These are phyloP conservation scores for Phaeoacremonium minimum DNA, from an alignment of 2,329 filamentous ascomycete species.

Conservation along the genomic window DNA sequence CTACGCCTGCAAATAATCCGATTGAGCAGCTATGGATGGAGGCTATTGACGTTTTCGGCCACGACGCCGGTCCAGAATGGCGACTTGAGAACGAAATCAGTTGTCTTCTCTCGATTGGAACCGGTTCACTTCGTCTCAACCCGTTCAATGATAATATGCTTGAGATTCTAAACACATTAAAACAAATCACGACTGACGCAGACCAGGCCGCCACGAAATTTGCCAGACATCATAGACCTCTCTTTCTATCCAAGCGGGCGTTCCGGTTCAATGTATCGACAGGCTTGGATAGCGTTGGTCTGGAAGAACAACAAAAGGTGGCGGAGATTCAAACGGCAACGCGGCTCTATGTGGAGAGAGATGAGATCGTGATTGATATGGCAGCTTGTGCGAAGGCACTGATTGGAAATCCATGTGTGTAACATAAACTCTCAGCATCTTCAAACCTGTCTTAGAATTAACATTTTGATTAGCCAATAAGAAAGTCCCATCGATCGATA, in stretches of 20 bases:
- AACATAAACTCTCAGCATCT: too few relatives aligned
- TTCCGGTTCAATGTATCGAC: constrained; percentile 39
- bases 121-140: constrained; percentile 23
- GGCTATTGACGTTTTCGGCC: constrained; percentile 27
- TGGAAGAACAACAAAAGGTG: constrained; percentile 29
- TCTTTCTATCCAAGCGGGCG: constrained; percentile 26
- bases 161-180: constrained; percentile 19
- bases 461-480: too few relatives aligned
- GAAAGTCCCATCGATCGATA: too few relatives aligned
- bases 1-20: constrained; percentile 35
- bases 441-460: too few relatives aligned
- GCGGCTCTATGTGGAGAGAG: constrained; percentile 9
- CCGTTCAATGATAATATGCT: constrained; percentile 20
- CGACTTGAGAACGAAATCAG: constrained; percentile 22
- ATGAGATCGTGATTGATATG: too few relatives aligned
- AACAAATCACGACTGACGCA: constrained; percentile 28
- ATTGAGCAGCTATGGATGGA: constrained; percentile 32
- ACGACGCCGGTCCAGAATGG: too few relatives aligned
- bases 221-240: constrained; percentile 21
- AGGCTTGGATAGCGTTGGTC: constrained; percentile 32
- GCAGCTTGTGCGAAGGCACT: too few relatives aligned
- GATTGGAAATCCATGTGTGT: too few relatives aligned
- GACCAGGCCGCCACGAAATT: constrained; percentile 32
- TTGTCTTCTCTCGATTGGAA: constrained; percentile 34
- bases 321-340: constrained; percentile 21